Evolutionary conservation across 805 yeast genomes (phyloP).

Genomic region (Ogataea philodendri): DNA sequence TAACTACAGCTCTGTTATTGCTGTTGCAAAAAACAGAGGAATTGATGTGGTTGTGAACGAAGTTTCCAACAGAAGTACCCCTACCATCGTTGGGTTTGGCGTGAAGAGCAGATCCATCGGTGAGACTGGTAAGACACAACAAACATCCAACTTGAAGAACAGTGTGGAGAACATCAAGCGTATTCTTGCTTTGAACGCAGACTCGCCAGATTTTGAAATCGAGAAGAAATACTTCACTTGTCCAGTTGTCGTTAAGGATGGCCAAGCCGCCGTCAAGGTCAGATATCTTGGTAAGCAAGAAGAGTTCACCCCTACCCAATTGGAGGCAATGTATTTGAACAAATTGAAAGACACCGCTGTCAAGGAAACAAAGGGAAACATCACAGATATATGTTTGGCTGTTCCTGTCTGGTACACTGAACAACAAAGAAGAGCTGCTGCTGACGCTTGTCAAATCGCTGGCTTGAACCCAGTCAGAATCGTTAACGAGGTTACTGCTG

Average conservation of each 20-base stretch:
- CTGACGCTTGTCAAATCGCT: constrained; percentile 94
- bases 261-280: constrained; percentile 81
- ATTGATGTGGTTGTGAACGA: constrained; percentile 98
- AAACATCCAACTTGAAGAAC: constrained; percentile 93
- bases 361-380: constrained; percentile 77
- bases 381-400: constrained; percentile 86
- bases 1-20: constrained; percentile 88
- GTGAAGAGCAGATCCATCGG: constrained; percentile 86
- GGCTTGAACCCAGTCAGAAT: constrained; percentile 98
- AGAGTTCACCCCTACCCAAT: constrained; percentile 83
- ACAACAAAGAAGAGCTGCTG: constrained; percentile 91
- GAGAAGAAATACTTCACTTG: constrained; percentile 77
- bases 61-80: constrained; percentile 96
- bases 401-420: constrained; percentile 98
- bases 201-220: constrained; percentile 71
- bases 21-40: constrained; percentile 97
- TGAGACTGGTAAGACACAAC: constrained; percentile 94
- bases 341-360: constrained; percentile 79
- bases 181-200: constrained; percentile 72
- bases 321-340: constrained; percentile 91
- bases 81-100: constrained; percentile 87
- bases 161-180: constrained; percentile 95
- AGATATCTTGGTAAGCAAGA: constrained; percentile 75
- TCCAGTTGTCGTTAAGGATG: constrained; percentile 68
- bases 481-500: constrained; percentile 96